These are phyloP conservation scores for Hypsizygus marmoreus DNA, from an alignment of 768 basidiomycete genomes.

Conservation along the genomic window DNA sequence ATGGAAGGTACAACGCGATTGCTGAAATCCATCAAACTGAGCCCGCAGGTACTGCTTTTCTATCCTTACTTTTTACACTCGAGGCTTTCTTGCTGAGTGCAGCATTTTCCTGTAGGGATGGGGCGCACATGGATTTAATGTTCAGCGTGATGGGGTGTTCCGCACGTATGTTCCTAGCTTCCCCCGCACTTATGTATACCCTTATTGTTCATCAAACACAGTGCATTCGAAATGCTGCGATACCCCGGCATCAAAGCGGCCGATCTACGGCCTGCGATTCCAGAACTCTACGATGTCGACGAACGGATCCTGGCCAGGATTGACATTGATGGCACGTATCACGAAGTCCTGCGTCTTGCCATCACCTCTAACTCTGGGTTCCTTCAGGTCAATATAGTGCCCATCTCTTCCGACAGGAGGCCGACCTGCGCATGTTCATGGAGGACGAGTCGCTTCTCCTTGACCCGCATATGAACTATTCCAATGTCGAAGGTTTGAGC, in stretches of 20 bases:
- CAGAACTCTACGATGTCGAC: constrained; percentile 51
- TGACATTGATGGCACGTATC: constrained; percentile 64
- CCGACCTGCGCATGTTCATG: constrained; percentile 72
- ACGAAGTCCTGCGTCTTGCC: neutral
- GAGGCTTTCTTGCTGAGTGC: too few relatives aligned
- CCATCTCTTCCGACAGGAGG: constrained; percentile 70
- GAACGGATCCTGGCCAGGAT: constrained; percentile 59
- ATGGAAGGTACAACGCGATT: constrained; percentile 37
- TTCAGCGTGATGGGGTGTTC: constrained; percentile 45
- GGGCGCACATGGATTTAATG: constrained; percentile 41
- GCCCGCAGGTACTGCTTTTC: constrained; percentile 40
- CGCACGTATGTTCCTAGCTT: constrained; percentile 35
- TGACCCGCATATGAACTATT: constrained; percentile 73
- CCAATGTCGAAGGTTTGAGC: constrained; percentile 65
- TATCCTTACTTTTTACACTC: neutral
- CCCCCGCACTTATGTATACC: neutral
- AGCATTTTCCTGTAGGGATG: constrained; percentile 34
- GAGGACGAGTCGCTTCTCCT: constrained; percentile 75
- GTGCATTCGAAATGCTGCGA: constrained; percentile 75
- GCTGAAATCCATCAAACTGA: constrained; percentile 37
- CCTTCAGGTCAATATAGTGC: constrained; percentile 59
- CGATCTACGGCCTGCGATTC: constrained; percentile 45
- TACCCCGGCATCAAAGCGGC: constrained; percentile 53
- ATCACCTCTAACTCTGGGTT: neutral
- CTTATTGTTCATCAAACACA: constrained; percentile 27